Conservation (phyloP, 495 filamentous ascomycete species). For the Penicillium dipodomyicola region DNA sequence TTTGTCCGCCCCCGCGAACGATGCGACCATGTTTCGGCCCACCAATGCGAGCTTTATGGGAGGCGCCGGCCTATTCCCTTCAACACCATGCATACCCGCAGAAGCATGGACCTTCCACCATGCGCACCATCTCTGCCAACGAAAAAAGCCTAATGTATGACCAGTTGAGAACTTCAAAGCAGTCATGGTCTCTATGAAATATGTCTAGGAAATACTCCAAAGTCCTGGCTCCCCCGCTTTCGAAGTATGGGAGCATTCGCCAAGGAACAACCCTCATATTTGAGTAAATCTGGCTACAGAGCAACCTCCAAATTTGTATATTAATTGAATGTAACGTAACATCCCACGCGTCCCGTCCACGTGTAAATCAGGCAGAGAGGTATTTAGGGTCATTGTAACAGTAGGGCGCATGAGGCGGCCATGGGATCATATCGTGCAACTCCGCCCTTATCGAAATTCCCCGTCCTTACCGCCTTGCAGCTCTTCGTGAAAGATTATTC, state of each 20-base stretch:
- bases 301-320: neutral
- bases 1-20: neutral
- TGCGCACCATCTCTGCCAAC: neutral
- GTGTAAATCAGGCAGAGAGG: neutral
- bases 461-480: slow-evolving; percentile 13
- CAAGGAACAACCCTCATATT: neutral
- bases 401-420: slow-evolving; percentile 18
- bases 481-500: neutral
- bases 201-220: neutral
- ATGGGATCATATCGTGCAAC: slow-evolving; percentile 21
- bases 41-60: slow-evolving; percentile 1
- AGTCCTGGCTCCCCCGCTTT: neutral
- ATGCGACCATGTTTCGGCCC: neutral
- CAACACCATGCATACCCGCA: slow-evolving; percentile 3
- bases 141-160: neutral
- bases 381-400: neutral
- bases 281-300: slow-evolving; percentile 1
- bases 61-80: neutral
- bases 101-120: neutral
- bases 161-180: neutral
- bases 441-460: slow-evolving; percentile 14
- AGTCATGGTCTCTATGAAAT: neutral
- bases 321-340: slow-evolving; percentile 6
- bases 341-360: neutral
- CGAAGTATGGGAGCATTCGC: neutral